Base-by-base conservation (phyloP, 257 asterid species). In the Capsicum pubescens region DNA sequence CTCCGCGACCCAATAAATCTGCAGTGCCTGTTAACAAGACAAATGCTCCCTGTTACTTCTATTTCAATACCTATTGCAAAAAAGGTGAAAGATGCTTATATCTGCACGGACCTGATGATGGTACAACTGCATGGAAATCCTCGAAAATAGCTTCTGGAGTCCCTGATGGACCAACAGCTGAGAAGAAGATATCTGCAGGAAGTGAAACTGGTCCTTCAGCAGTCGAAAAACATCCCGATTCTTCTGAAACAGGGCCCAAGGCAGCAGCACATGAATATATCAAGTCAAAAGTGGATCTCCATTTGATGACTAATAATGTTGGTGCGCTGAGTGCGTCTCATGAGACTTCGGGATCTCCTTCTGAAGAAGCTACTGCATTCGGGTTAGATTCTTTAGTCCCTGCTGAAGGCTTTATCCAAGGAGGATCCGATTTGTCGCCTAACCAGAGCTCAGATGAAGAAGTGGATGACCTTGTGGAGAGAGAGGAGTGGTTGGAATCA, bases 31-130 rank as follows among this genome's bases (percentile, higher is more conserved):
- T 42, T 57, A 87, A 83, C 61, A 87, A 89, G 92, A 83, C 86
- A 48, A 80, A 70, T 4, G 78, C 74, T 19, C 90, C 88, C 6
- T 89, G 92, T 83, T 83, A 66, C 84, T 89, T 82, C 85, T 87
- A 86, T 48, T 84, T 78, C 86, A 89, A 87, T 77, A 87, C 90
- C 14, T 87, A 17, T 81, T 89, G 92, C 79, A 87, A 60, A 74
- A 89, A 87, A 86, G 92, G 92, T 56, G 92, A 86, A 19, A 67
- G 84, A 19, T 89, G 92, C 60, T 26, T 54, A 39, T 89, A 72
- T 70, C 74, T 86, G 87, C 92, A 87, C 63, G 88, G 85, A 80
- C 87, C 88, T 72, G 88, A 32, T 58, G 89, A 85, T n/a, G 74
- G 59, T 56, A 17, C 78, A 16, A 58, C 67, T 63, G n/a, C 84